Base-by-base conservation (phyloP, 371 early-diverging fungal genomes). In the Haplosporangium sp. region DNA sequence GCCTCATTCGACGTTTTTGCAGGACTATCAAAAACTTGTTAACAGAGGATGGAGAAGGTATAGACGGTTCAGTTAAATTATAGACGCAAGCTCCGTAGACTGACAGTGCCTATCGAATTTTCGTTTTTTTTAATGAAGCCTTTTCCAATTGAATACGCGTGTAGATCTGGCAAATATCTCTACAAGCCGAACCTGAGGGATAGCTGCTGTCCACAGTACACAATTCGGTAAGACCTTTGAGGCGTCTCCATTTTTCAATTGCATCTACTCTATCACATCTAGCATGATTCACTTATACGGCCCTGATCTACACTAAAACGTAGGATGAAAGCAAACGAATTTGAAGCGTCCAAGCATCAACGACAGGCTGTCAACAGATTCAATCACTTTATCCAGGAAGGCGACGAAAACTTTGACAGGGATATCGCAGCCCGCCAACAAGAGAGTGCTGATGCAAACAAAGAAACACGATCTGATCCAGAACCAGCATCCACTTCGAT, bases 11-110 rank as follows among this genome's bases (percentile, higher is more conserved):
- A 20, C 45, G 13, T 43, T 53, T 42, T 42, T 37, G 46, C 56
- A 91, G 91, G 88, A 89, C 58, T 92, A 92, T 58, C 90, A 90
- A 85, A 60, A 62, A 5, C 73, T 92, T n/a, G 85, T 92, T 38
- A 84, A 92, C 67, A 80, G 86, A 54, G 92, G 92, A 16, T 92
- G 91, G 91, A 82, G 92, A 70, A 81, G 91, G 89, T 87, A 82
- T 29, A 29, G 29, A 29, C 29, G 29, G 29, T 29, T 29, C 29
- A 29, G 29, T 29, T 29, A 29, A 29, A 29, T 29, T 29, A 29
- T 29, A 29, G 29, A 29, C 29, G 4, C 2, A 4, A 29, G 4
- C 29, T 29, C 29, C 1, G 4, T 29, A 29, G 29, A 29, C 29
- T 29, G 29, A 29, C 4, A 29, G 29, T 29, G 2, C 29, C 20